phyloP scores from a whole-genome alignment of 2,329 filamentous ascomycete genomes.

The Ilyonectria destructans region DNA sequence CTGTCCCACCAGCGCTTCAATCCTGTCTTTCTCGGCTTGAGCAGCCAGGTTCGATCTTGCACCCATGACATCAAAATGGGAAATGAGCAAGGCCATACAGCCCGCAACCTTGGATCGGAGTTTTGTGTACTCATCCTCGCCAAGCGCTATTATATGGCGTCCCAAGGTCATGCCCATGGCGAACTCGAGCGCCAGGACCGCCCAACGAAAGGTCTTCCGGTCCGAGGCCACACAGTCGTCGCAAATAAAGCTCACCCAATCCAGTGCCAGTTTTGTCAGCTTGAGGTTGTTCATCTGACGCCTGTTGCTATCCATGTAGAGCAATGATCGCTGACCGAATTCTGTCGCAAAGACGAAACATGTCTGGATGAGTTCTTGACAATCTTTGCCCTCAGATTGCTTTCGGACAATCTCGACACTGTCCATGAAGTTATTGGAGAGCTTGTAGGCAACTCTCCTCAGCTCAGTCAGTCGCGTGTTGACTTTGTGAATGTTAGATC shows the following conservation, averaged over 20 bases:
- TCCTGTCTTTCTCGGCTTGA: constrained; percentile 91
- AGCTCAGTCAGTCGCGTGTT: constrained; percentile 94
- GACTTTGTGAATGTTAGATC: constrained; percentile 94
- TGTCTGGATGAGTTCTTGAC: constrained; percentile 96
- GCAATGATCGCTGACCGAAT: constrained; percentile 93
- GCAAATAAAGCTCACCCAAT: constrained; percentile 98
- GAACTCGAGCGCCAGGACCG: constrained; percentile 94
- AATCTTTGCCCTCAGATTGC: constrained; percentile 87
- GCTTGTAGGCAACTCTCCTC: constrained; percentile 94
- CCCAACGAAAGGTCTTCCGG: constrained; percentile 97
- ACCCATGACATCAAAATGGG: constrained; percentile 99
- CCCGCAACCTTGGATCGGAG: constrained; percentile 92
- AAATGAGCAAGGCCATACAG: constrained; percentile 97
- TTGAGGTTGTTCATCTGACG: constrained; percentile 98
- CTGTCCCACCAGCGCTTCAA: constrained; percentile 85
- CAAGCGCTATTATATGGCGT: constrained; percentile 91
- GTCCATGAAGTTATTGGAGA: constrained; percentile 99
- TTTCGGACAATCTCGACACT: constrained; percentile 93
- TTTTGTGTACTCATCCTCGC: constrained; percentile 87
- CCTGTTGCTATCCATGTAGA: constrained; percentile 96
- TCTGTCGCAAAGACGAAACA: constrained; percentile 99
- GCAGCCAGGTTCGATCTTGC: constrained; percentile 94
- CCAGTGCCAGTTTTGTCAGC: constrained; percentile 90
- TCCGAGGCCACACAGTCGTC: constrained; percentile 97
- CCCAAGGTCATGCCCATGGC: constrained; percentile 98